Conservation (phyloP, 192 early-diverging fungal species). For the Phycomyces blakesleeanus region DNA sequence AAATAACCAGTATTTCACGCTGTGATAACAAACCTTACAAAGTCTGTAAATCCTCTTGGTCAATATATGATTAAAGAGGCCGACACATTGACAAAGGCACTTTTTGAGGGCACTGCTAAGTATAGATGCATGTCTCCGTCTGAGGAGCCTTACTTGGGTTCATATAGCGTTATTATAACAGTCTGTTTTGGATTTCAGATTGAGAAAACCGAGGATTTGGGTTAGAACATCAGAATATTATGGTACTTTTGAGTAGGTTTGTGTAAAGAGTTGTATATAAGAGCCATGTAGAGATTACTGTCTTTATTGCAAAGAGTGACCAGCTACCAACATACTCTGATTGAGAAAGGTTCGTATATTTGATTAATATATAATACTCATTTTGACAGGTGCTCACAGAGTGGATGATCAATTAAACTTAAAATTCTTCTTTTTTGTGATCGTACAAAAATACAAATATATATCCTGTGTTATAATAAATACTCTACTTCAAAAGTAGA, state of each 20-base stretch:
- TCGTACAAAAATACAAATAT: no score
- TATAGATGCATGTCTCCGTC: not conserved
- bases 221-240: no score
- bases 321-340: not conserved
- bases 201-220: not conserved
- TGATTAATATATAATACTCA: no score
- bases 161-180: not conserved
- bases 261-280: no score
- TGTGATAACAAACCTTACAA: no score
- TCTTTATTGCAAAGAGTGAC: not conserved
- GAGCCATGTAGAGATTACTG: slow-evolving; percentile 9
- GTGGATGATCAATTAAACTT: no score
- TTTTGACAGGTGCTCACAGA: no score
- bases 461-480: no score
- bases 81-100: not conserved
- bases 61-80: not conserved
- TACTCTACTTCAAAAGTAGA: no score
- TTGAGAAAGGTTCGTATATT: slow-evolving; percentile 13
- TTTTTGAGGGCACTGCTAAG: not conserved
- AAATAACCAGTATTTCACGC: no score
- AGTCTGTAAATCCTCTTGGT: not conserved
- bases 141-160: not conserved
- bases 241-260: no score
- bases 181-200: not conserved
- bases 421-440: no score